Evolutionary conservation across 148 eudicot genomes (phyloP), one percentile per base, ranked within the genome.

Genomic region (Suaeda aralocaspica): DNA sequence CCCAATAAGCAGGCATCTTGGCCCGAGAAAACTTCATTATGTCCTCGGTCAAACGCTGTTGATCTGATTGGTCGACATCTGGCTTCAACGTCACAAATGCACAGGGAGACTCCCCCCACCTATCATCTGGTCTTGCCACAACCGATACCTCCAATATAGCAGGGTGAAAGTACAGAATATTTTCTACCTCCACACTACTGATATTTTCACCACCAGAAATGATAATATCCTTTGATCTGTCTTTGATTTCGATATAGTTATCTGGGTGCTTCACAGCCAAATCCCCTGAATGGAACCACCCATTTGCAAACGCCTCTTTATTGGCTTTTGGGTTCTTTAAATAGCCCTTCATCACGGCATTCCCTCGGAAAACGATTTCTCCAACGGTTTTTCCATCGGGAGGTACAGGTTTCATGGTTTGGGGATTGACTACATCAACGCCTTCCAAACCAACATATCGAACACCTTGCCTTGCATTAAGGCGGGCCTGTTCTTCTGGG

Each of bases 151-250:
- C 96, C 50, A 88, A 60, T 21, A 90, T 59, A 28, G 83, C 84
- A 0, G 89, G 94, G 68, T 90, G 96, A 45, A 65, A 68, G 72
- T 90, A 90, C 0, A 93, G 75, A 53, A 74, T 30, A 51, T 93
- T 93, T 69, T 93, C 98, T 10, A 93, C 86, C 84, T 90, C 98
- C 19, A 93, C 87, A 16, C 95, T 90, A 62, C 95, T 93, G 21
- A 93, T 93, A 70, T 93, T 93, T 66, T 93, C 98, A 19, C 98
- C 98, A 19, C 98, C 98, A 0, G 98, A 93, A 36, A 93, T 93
- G 39, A 93, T 93, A 2, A 93, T 88, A 68, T 93, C 98, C 82
- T 93, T 93, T 6, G 98, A 93, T 26, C 98, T 71, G 60, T 93
- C 98, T 75, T 93, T 93, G 33, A 93, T 83, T 69, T 93, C 96